phyloP scores from a whole-genome alignment of 2,329 filamentous ascomycete genomes.

The Penicillium olsonii region DNA sequence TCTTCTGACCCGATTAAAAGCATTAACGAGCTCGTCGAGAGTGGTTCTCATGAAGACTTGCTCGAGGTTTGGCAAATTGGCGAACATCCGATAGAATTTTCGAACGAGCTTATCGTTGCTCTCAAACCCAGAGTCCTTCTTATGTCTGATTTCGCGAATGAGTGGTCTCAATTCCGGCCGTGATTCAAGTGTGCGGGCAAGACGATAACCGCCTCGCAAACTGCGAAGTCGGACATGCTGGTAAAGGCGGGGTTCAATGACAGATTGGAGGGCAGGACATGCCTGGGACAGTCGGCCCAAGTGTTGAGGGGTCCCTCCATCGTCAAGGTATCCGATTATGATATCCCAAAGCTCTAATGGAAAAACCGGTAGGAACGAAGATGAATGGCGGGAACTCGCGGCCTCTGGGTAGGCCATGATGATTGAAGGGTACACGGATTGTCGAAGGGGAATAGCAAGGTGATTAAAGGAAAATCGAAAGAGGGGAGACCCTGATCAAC shows the following conservation, averaged over 20 bases:
- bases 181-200: conserved; percentile 5
- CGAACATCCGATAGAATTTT: not conserved
- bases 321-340: conserved; percentile 3
- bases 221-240: not conserved
- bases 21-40: too few species aligned
- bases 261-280: not conserved
- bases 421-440: too few species aligned
- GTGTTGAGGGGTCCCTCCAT: conserved; percentile 4
- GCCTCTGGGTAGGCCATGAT: not conserved
- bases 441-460: not conserved
- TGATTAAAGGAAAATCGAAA: not conserved
- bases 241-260: conserved; percentile 4
- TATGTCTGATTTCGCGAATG: conserved; percentile 6
- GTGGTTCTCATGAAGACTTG: conserved; percentile 1
- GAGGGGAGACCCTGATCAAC: not conserved
- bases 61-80: conserved; percentile 1
- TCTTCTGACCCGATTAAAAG: too few species aligned
- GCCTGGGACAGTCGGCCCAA: conserved; percentile 6
- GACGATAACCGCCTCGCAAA: conserved; percentile 7
- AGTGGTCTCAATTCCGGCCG: conserved; percentile 3
- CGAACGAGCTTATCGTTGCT: not conserved
- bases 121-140: conserved; percentile 2
- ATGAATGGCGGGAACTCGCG: not conserved
- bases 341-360: conserved; percentile 10
- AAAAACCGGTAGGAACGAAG: not conserved